Percentiles rank a stretch among this genome's conserved stretches.
These are phyloP conservation scores for Solanum pinnatisectum DNA, from an alignment of 257 asterid genomes.

Conservation along the genomic window DNA sequence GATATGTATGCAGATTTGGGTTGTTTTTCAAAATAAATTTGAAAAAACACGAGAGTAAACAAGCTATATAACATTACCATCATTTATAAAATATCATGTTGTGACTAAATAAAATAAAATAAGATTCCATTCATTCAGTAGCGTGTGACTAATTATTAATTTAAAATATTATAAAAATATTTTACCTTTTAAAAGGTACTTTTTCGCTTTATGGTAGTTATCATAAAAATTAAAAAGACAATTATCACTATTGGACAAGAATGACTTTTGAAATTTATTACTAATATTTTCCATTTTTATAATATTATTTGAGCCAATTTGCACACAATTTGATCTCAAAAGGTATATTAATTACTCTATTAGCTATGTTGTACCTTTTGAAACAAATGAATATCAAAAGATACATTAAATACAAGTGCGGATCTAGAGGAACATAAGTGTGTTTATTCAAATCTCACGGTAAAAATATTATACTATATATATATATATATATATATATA, in stretches of 20 bases:
- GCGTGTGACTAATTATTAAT: not conserved
- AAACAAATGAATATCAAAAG: not conserved
- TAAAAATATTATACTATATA: no score
- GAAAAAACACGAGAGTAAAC: not conserved
- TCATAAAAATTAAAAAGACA: not conserved
- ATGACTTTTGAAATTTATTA: not conserved
- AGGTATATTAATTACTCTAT: not conserved
- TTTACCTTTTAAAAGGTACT: not conserved
- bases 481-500: no score
- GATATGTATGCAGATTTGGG: accelerated
- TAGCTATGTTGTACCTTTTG: not conserved
- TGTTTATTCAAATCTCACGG: no score
- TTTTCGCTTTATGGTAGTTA: not conserved
- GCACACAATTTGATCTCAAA: not conserved
- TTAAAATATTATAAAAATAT: no score
- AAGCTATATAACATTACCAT: not conserved
- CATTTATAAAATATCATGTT: not conserved
- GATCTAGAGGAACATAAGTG: no score
- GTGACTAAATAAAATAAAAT: not conserved
- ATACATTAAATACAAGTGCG: not conserved
- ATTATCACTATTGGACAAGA: not conserved
- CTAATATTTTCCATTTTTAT: no score
- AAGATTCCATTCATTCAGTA: not conserved
- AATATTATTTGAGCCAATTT: no score
- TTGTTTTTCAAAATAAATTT: no score